phyloP scores from a whole-genome alignment of 2,329 filamentous ascomycete genomes.

The Leptoxyphium fumago region DNA sequence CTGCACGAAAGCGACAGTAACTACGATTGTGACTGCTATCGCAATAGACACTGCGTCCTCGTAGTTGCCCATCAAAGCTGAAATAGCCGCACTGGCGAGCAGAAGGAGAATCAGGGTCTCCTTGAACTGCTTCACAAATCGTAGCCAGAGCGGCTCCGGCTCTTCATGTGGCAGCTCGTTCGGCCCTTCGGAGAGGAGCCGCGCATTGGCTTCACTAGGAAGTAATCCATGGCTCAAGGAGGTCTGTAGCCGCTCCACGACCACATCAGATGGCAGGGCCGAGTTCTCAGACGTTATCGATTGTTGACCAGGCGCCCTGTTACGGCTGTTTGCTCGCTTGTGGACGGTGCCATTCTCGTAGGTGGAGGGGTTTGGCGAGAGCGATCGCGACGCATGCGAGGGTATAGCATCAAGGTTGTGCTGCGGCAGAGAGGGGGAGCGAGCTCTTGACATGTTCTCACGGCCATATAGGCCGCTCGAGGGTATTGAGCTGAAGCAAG shows the following conservation, averaged over 20 bases:
- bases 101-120: conserved; percentile 90
- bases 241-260: conserved; percentile 61
- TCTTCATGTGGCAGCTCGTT: conserved; percentile 93
- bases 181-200: conserved; percentile 66
- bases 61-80: conserved; percentile 78
- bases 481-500: too few relatives aligned
- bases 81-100: conserved; percentile 74
- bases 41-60: conserved; percentile 95
- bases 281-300: conserved; percentile 39
- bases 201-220: conserved; percentile 63
- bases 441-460: conserved; percentile 49
- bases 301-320: conserved; percentile 21
- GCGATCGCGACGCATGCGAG: conserved; percentile 7
- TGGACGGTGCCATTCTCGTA: conserved; percentile 10
- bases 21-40: conserved; percentile 90
- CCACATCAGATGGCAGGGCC: conserved; percentile 60
- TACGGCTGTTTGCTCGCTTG: conserved; percentile 15
- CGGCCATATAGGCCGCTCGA: conserved; percentile 22
- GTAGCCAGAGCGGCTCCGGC: conserved; percentile 85
- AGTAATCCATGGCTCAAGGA: conserved; percentile 74
- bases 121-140: conserved; percentile 92
- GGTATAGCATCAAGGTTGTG: conserved; percentile 28
- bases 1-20: conserved; percentile 89
- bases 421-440: conserved; percentile 43
- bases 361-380: conserved; percentile 19